These are phyloP conservation scores for Chaetomium tenue DNA, from an alignment of 495 filamentous ascomycete species.

Conservation along the genomic window DNA sequence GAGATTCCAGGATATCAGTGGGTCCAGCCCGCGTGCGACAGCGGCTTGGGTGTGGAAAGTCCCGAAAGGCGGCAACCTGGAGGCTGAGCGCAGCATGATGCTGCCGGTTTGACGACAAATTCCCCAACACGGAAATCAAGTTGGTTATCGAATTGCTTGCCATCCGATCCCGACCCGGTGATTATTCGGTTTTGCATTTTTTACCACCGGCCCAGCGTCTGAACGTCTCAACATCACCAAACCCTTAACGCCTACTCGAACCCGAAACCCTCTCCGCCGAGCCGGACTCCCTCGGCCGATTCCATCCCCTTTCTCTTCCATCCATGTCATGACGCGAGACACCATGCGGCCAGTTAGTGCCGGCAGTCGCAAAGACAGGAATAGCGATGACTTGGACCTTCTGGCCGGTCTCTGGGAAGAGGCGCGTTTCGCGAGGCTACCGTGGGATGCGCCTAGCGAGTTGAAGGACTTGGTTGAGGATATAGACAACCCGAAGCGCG, in stretches of 20 bases:
- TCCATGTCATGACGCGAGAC: conserved; percentile 57
- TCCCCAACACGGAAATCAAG: conserved; percentile 1
- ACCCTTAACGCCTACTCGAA: not conserved
- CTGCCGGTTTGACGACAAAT: not conserved
- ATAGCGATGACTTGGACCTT: conserved; percentile 35
- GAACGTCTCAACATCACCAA: not conserved
- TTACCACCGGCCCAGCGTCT: not conserved
- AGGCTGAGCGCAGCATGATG: conserved; percentile 11
- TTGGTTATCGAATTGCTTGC: not conserved
- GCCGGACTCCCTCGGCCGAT: not conserved
- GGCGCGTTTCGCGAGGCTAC: conserved; percentile 51
- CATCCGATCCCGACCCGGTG: not conserved
- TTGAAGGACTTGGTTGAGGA: conserved; percentile 50
- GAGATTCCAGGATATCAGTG: not conserved
- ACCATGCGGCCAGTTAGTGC: conserved; percentile 39
- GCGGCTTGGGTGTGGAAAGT: not conserved
- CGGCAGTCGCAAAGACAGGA: conserved; percentile 17
- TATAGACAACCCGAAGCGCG: conserved; percentile 52
- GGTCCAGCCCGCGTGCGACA: conserved; percentile 1
- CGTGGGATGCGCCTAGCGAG: conserved; percentile 52
- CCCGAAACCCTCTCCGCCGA: not conserved
- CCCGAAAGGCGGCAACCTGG: conserved; percentile 9
- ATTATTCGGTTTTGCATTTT: not conserved
- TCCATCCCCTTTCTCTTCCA: not conserved
- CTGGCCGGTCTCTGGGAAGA: conserved; percentile 53